Percentiles rank a stretch among this genome's conserved stretches.
These are phyloP conservation scores for Torulaspora delbrueckii DNA, from an alignment of 805 yeast species.

Conservation along the genomic window DNA sequence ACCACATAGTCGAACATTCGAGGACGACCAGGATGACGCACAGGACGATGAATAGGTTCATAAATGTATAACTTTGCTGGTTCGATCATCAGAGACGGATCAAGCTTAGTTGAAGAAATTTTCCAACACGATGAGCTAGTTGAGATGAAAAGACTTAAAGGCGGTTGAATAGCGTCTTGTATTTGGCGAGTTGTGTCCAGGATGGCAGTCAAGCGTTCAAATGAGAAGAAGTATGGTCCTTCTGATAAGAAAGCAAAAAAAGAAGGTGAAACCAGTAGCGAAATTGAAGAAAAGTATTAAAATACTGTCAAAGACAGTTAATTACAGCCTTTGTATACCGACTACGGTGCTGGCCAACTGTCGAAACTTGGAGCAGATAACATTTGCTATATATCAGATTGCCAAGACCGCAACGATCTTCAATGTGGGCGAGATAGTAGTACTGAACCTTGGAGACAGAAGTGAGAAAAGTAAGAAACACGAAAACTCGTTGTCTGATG, in stretches of 20 bases:
- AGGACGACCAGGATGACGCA: constrained; percentile 26
- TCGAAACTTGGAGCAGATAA: constrained; percentile 64
- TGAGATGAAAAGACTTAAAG: background rate
- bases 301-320: constrained; percentile 22
- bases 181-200: background rate
- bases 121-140: constrained; percentile 3
- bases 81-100: constrained; percentile 1
- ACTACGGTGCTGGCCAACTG: constrained; percentile 61
- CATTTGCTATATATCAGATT: constrained; percentile 68
- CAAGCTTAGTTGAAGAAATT: constrained; percentile 1
- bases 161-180: background rate
- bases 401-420: constrained; percentile 69
- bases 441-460: constrained; percentile 49
- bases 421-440: constrained; percentile 67
- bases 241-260: constrained; percentile 1
- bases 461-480: constrained; percentile 9
- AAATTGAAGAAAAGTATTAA: constrained; percentile 21
- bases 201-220: constrained; percentile 6
- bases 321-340: constrained; percentile 67
- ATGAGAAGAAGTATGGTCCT: background rate
- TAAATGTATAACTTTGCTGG: background rate
- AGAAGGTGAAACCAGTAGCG: background rate
- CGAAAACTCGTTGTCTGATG: constrained; percentile 30
- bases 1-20: constrained; percentile 20
- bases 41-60: constrained; percentile 27